phyloP scores from a whole-genome alignment of 805 yeast species.

The Wickerhamomyces canadensis region DNA sequence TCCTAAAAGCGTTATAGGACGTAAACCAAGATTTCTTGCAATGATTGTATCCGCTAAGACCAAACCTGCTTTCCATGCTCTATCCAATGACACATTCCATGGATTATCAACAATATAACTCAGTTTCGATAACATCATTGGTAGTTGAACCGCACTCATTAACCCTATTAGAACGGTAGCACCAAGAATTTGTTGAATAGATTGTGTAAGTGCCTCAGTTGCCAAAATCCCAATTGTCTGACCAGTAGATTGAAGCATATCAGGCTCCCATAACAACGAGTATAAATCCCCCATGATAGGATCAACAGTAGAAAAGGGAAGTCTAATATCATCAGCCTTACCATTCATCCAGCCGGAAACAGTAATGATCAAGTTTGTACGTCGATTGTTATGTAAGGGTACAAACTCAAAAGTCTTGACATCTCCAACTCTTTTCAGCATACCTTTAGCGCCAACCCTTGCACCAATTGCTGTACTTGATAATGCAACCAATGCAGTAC shows the following conservation, averaged over 20 bases:
- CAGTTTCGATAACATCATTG: conserved; percentile 84
- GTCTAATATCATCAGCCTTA: conserved; percentile 87
- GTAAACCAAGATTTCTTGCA: conserved; percentile 80
- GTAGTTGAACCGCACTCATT: conserved; percentile 89
- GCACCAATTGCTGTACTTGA: conserved; percentile 92
- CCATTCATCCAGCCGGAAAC: conserved; percentile 98
- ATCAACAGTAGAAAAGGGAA: conserved; percentile 94
- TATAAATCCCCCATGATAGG: conserved; percentile 97
- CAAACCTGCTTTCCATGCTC: conserved; percentile 96
- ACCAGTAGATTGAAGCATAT: conserved; percentile 92
- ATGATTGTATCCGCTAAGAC: conserved; percentile 88
- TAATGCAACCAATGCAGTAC: conserved; percentile 89
- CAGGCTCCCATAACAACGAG: conserved; percentile 96
- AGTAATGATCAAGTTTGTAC: conserved; percentile 82
- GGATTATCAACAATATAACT: conserved; percentile 92
- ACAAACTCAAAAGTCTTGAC: conserved; percentile 91
- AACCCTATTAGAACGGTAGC: conserved; percentile 83
- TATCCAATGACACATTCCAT: conserved; percentile 93
- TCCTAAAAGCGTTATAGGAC: conserved; percentile 91
- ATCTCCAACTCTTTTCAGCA: conserved; percentile 81
- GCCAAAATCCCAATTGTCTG: conserved; percentile 93
- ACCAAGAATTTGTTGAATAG: conserved; percentile 92
- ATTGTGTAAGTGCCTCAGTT: conserved; percentile 85
- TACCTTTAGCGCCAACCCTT: conserved; percentile 78
- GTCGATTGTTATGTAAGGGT: conserved; percentile 85